Base-by-base conservation (phyloP, 495 filamentous ascomycete genomes). In the Schizothecium vesticola region DNA sequence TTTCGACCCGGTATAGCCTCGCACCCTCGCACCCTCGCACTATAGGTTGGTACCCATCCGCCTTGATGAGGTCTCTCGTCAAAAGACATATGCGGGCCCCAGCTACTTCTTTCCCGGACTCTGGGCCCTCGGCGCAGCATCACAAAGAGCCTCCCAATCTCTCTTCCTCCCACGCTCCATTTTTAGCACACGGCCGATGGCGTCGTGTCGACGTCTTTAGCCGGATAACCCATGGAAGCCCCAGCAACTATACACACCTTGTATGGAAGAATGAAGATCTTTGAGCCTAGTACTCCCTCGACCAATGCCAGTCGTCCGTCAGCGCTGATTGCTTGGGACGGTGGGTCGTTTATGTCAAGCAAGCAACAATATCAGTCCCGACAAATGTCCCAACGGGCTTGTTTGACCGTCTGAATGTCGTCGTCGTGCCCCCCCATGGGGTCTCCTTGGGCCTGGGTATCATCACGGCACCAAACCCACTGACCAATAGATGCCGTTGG, bases 181-280 rank as follows among this genome's bases (percentile, higher is more conserved):
- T 73, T 73, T 73, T 73, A 73, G 71, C 56, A 66, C 43, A 51
- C 43, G 2, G 43, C 43, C 43, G 43, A n/a, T 21, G 23, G 62
- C 62, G 65, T 62, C 33, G 58, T 36, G 60, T 62, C 55, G 16
- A 8, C 51, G 26, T 8, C 56, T 74, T 74, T 74, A 74, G 68
- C 72, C 70, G 72, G 70, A 72, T 68, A 70, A 28, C 66, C 36
- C 36, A 51, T 51, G 36, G 36, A 4, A 70, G 36, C 61, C n/a
- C 67, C 57, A 64, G 69, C 64, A 74, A 72, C 68, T 71, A 63
- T 65, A 69, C 70, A 72, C 69, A 72, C 59, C 24, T 63, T 72
- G 65, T 73, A 71, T 74, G 72, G 72, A 64, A 74, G 70, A 74
- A 74, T 74, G 72, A 59, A 61, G 70, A 72, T 74, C 72, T 68